Percentiles rank a stretch among this genome's conserved stretches.
phyloP scores from a whole-genome alignment of 1,139 yeast species.

The Pichia norvegensis region DNA sequence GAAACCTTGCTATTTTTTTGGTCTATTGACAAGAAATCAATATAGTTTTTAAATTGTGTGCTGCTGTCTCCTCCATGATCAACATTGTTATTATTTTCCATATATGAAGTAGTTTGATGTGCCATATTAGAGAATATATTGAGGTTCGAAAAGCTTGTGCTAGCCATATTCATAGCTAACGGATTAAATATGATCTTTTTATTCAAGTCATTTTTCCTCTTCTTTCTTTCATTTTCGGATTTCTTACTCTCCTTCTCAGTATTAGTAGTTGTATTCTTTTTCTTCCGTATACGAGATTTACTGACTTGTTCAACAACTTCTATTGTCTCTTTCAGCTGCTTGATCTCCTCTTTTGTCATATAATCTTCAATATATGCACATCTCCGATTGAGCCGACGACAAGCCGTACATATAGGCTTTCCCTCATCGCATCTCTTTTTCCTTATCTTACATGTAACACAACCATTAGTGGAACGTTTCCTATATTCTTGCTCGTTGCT shows the following conservation, averaged over 20 bases:
- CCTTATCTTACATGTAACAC: constrained; percentile 63
- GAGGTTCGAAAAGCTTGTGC: constrained; percentile 1
- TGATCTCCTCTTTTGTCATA: constrained; percentile 23
- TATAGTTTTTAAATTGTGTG: background rate
- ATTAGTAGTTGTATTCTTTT: constrained; percentile 6
- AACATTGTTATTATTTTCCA: background rate
- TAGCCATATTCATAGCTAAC: constrained; percentile 18
- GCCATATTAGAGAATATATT: background rate
- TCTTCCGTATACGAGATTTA: constrained; percentile 24
- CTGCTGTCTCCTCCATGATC: background rate
- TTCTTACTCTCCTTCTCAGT: background rate
- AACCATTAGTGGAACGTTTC: constrained; percentile 48
- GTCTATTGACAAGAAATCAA: background rate
- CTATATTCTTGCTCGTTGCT: background rate
- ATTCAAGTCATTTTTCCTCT: constrained; percentile 2
- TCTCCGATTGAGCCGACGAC: constrained; percentile 43
- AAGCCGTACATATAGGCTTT: constrained; percentile 56
- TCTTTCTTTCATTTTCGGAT: background rate
- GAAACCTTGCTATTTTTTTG: background rate
- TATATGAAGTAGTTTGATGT: background rate
- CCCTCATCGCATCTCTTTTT: constrained; percentile 68
- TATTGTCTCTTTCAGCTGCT: constrained; percentile 28
- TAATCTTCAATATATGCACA: constrained; percentile 47
- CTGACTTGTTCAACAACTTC: constrained; percentile 29
- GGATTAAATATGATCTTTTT: constrained; percentile 24